Conservation (phyloP, 805 yeast species). For the Starmerella kuoi region DNA sequence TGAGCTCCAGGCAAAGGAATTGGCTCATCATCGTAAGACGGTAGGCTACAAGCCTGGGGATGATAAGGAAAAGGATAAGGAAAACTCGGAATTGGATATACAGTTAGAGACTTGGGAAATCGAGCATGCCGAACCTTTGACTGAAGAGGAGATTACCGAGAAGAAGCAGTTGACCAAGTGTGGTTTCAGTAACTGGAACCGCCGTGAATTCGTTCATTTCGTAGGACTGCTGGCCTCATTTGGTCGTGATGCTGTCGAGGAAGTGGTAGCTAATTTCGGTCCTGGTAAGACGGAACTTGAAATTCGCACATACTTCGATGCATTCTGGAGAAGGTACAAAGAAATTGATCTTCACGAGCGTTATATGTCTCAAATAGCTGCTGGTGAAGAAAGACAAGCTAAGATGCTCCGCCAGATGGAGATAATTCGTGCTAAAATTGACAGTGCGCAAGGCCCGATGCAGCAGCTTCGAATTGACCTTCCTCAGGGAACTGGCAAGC, state of each 20-base stretch:
- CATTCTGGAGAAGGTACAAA: slow-evolving; percentile 67
- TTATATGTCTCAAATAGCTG: slow-evolving; percentile 65
- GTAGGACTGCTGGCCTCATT: slow-evolving; percentile 60
- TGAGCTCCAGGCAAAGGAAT: slow-evolving; percentile 71
- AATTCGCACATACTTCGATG: slow-evolving; percentile 59
- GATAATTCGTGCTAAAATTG: slow-evolving; percentile 61
- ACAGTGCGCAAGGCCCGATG: slow-evolving; percentile 60
- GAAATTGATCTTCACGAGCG: slow-evolving; percentile 85
- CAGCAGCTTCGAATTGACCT: slow-evolving; percentile 59
- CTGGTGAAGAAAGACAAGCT: slow-evolving; percentile 74
- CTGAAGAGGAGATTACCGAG: slow-evolving; percentile 61
- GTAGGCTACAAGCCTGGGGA: slow-evolving; percentile 57
- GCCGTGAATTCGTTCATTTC: slow-evolving; percentile 78
- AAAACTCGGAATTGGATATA: slow-evolving; percentile 34
- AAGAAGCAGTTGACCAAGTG: slow-evolving; percentile 47
- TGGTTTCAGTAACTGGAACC: slow-evolving; percentile 74
- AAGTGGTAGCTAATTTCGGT: slow-evolving; percentile 59
- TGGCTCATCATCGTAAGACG: slow-evolving; percentile 59
- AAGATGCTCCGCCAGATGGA: slow-evolving; percentile 61
- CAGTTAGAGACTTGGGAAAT: slow-evolving; percentile 56
- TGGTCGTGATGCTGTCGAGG: slow-evolving; percentile 62
- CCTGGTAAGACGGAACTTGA: slow-evolving; percentile 74
- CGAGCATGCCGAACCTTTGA: slow-evolving; percentile 63
- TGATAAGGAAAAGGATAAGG: slow-evolving; percentile 35
- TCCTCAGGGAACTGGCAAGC: slow-evolving; percentile 50